Evolutionary conservation across 805 yeast species (phyloP), one percentile per base, ranked within the genome.

Genomic region (Pichia membranifaciens): DNA sequence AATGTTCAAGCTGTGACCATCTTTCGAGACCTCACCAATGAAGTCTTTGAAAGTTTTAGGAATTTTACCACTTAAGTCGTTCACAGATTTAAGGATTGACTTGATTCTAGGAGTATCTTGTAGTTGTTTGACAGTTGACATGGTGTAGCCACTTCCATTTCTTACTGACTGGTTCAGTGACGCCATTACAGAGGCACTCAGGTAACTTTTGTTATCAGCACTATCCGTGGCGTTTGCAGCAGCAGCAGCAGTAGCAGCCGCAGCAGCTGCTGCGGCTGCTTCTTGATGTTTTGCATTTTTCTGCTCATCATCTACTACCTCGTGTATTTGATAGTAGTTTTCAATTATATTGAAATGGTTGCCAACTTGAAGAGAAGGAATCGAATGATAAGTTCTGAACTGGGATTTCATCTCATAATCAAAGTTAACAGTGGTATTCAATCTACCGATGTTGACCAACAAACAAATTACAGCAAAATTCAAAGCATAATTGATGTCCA

Each of bases 371-470:
- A 91, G 70, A 10, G 89, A 80, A 0, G 99, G 99, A 31, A 91
- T 87, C 12, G 96, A 85, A 66, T 91, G 97, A 61, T 86, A 91
- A 0, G 97, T 90, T 58, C 99, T 74, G 52, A 91, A 73, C 54
- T 89, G 91, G 0, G 96, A 87, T 56, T 88, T 83, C 98, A 91
- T 91, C 59, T 89, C 97, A 20, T 95, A 87, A 48, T 88, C 96
- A 61, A 91, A 85, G 66, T 91, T 91, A 44, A 91, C 82, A 2
- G 98, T 91, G 2, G 99, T 91, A 69, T 91, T 91, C 81, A 91
- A 80, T 52, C 97, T 73, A 9, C 98, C 98, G 46, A 90, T 80
- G 60, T 91, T 91, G 16, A 91, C 97, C 51, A 91, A 71, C 34
- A 91, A 66, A 54, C 96, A 88, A 20, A 66, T 55, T 10, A 66